A percentile compares a stretch with the other conserved stretches of the same genome.
Conservation (phyloP, 2,329 filamentous ascomycete species). For the Colletotrichum salicis region DNA sequence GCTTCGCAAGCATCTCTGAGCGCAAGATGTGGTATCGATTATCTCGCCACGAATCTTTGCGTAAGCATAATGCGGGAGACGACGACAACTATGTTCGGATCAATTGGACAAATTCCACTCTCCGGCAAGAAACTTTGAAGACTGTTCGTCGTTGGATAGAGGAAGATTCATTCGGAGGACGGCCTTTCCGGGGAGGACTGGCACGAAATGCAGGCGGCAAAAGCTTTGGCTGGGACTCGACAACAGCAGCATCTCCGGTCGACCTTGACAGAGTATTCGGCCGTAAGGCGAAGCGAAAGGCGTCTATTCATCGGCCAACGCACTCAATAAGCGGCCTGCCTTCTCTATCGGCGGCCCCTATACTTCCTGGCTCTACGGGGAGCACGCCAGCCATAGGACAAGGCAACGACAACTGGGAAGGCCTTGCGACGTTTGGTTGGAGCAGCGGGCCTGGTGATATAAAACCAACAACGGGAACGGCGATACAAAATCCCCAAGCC, state of each 20-base stretch:
- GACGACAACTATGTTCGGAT: conserved; percentile 70
- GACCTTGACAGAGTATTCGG: conserved; percentile 59
- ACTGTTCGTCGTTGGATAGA: conserved; percentile 75
- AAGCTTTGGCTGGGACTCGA: conserved; percentile 71
- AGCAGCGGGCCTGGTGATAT: conserved; percentile 20
- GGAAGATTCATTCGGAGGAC: conserved; percentile 68
- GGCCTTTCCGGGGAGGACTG: conserved; percentile 55
- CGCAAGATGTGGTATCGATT: conserved; percentile 74
- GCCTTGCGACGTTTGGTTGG: conserved; percentile 45
- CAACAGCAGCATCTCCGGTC: conserved; percentile 55
- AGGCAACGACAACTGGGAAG: conserved; percentile 29
- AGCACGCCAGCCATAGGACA: conserved; percentile 40
- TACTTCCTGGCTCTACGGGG: neutral
- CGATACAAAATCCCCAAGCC: neutral
- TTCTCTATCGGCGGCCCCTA: conserved; percentile 20
- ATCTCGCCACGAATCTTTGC: conserved; percentile 68
- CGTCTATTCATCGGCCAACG: conserved; percentile 39
- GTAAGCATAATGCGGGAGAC: conserved; percentile 66
- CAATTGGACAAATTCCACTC: conserved; percentile 65
- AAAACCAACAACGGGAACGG: neutral
- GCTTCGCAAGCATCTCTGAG: conserved; percentile 64
- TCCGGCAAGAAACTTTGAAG: conserved; percentile 64
- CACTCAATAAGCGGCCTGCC: conserved; percentile 29
- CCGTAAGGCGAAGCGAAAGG: conserved; percentile 44
- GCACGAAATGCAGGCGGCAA: conserved; percentile 52